These are phyloP conservation scores for Herpetomonas samuelpessoai DNA, from an alignment of 208 protist genomes.

Conservation along the genomic window DNA sequence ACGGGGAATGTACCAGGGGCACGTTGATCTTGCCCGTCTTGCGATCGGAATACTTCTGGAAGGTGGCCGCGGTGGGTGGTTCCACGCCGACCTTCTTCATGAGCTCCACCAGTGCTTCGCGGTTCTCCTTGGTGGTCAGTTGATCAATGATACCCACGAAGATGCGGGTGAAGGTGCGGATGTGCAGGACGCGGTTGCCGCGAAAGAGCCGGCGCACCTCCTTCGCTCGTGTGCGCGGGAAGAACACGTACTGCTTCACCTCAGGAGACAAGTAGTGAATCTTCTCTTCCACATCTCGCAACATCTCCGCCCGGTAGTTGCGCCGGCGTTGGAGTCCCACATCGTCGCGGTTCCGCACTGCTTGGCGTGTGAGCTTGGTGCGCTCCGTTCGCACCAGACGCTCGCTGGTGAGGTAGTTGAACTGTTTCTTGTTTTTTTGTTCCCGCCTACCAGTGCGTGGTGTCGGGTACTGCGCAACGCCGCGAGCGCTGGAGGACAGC, in stretches of 20 bases:
- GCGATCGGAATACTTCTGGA: constrained; percentile 48
- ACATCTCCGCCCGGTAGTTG: constrained; percentile 39
- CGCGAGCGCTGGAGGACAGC: constrained; percentile 17
- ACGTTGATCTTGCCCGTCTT: constrained; percentile 62
- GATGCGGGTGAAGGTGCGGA: constrained; percentile 20
- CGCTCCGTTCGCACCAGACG: constrained; percentile 33
- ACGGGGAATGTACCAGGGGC: constrained; percentile 46
- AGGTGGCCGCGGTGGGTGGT: constrained; percentile 39
- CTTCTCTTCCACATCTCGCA: constrained; percentile 44
- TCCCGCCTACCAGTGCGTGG: constrained; percentile 9
- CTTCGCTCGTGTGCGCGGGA: constrained; percentile 16
- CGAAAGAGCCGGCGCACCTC: constrained; percentile 22
- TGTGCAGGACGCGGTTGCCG: constrained; percentile 30
- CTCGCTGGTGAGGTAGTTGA: constrained; percentile 77
- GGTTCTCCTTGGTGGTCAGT: constrained; percentile 36
- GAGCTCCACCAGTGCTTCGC: constrained; percentile 39
- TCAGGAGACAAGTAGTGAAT: constrained; percentile 63
- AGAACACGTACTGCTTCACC: constrained; percentile 69
- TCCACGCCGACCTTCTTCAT: constrained; percentile 32
- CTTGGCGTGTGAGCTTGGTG: constrained; percentile 8
- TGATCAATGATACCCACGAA: constrained; percentile 28
- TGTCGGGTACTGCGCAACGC: constrained; percentile 42
- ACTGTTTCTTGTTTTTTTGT: constrained; percentile 44
- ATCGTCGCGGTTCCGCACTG: constrained; percentile 52
- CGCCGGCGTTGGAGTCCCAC: constrained; percentile 21